Percentiles rank a stretch among this genome's conserved stretches.
Evolutionary conservation across 1,139 yeast species (phyloP).

Genomic region (Geotrichum citri-aurantii): DNA sequence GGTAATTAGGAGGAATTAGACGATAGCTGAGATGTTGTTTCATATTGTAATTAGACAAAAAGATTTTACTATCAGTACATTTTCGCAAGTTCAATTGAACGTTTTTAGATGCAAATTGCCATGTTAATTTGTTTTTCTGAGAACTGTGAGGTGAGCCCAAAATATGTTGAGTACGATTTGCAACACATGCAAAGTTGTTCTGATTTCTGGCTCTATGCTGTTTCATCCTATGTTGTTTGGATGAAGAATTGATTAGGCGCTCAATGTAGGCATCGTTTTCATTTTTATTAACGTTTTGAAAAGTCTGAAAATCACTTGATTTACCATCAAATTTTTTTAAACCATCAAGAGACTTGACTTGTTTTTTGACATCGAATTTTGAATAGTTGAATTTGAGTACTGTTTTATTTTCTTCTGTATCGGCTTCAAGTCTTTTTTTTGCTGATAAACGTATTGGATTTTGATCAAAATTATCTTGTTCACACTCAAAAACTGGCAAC

Average conservation of each 20-base stretch:
- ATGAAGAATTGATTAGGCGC: neutral
- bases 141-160: neutral
- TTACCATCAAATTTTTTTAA: neutral
- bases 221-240: neutral
- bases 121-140: neutral
- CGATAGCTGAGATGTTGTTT: neutral
- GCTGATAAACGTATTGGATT: neutral
- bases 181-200: neutral
- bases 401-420: too few species aligned
- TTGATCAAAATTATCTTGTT: neutral
- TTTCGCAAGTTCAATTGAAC: neutral
- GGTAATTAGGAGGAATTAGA: neutral
- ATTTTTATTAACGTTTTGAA: neutral
- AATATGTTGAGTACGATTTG: neutral
- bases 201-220: neutral
- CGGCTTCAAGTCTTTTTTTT: neutral
- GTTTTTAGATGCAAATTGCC: too few species aligned
- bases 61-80: too few species aligned
- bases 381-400: too few species aligned
- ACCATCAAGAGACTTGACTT: neutral
- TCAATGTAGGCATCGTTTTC: neutral
- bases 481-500: neutral
- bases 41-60: neutral
- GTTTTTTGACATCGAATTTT: neutral
- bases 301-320: neutral